Base-by-base conservation (phyloP, 1,284 basidiomycete genomes). In the Leccinum fallax region DNA sequence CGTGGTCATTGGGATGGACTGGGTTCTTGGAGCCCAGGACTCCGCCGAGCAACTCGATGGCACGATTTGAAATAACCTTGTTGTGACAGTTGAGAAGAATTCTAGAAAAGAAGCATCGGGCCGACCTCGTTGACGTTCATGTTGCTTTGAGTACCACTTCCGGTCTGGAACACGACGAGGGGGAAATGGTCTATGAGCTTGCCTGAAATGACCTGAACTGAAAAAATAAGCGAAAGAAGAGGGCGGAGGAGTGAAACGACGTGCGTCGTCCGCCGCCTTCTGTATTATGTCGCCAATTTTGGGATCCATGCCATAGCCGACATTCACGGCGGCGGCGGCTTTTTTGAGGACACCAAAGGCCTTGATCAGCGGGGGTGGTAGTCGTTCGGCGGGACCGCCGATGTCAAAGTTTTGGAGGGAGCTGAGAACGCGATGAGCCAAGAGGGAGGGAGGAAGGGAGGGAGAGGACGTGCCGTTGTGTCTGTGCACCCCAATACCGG, bases 351-450 rank as follows among this genome's bases (percentile, higher is more conserved):
- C 89, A 76, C 96, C 97, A 69, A 99, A 98, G 0, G 97, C 97
- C 77, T 97, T 94, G 82, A 99, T 98, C 60, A 99, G 82, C 19
- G 97, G 95, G 34, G 87, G 86, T 3, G 97, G 97, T 73, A 99
- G 89, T 66, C 95, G 89, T 78, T 99, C 97, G 5, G 92, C 82
- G 30, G 91, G 87, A 46, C 97, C 97, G 64, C 97, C 97, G 70
- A 99, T 99, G 77, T 99, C 96, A 74, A 99, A 99, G 80, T 99
- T 99, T 78, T 96, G 92, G 67, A 99, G 83, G 30, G 95, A 97
- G 56, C 92, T 93, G 66, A 5, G 51, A 10, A 52, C 3, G 7
- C 51, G 58, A 38, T 74, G 53, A 66, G 64, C 11, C 6, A 51
- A 9, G 49, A 34, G 21, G 48, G 49, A 26, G 21, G 15, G 49